Evolutionary conservation across 2,329 filamentous ascomycete genomes (phyloP).

Genomic region (Aspergillus eucalypticola): DNA sequence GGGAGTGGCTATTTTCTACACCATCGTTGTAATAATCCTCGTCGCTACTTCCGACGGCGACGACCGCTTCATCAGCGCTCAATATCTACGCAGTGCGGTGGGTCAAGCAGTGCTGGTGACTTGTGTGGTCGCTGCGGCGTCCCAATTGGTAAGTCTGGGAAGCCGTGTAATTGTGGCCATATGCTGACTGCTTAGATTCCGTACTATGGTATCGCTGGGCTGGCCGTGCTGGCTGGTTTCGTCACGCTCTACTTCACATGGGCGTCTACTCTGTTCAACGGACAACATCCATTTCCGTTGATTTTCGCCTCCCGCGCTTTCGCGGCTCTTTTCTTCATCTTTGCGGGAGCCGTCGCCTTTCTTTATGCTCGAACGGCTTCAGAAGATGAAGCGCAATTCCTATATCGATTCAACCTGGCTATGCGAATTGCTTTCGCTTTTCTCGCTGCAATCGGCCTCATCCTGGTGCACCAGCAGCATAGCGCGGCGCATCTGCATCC

Average conservation of each 20-base stretch:
- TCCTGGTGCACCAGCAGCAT: conserved; percentile 44
- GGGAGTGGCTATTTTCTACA: conserved; percentile 41
- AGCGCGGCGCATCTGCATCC: conserved; percentile 51
- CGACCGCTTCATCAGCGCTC: conserved; percentile 41
- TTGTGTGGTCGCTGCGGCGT: conserved; percentile 36
- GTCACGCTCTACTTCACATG: conserved; percentile 37
- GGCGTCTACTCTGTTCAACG: conserved; percentile 35
- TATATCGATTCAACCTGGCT: conserved; percentile 30
- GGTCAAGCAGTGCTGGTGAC: conserved; percentile 39
- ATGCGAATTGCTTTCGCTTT: conserved; percentile 42
- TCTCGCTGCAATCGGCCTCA: conserved; percentile 46
- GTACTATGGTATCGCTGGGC: conserved; percentile 41
- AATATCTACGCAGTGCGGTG: conserved; percentile 42
- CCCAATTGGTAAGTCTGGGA: conserved; percentile 40
- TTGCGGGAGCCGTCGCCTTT: conserved; percentile 31
- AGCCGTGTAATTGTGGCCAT: not conserved
- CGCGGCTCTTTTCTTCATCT: conserved; percentile 35
- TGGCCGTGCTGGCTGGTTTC: conserved; percentile 41
- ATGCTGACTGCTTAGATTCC: conserved; percentile 38
- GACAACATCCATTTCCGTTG: conserved; percentile 34
- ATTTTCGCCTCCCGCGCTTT: conserved; percentile 30
- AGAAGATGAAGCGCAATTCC: conserved; percentile 31
- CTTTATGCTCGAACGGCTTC: conserved; percentile 28
- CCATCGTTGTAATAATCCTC: conserved; percentile 36
- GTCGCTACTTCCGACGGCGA: conserved; percentile 36